phyloP scores from a whole-genome alignment of 331 rosid species.

The Saraca asoca region DNA sequence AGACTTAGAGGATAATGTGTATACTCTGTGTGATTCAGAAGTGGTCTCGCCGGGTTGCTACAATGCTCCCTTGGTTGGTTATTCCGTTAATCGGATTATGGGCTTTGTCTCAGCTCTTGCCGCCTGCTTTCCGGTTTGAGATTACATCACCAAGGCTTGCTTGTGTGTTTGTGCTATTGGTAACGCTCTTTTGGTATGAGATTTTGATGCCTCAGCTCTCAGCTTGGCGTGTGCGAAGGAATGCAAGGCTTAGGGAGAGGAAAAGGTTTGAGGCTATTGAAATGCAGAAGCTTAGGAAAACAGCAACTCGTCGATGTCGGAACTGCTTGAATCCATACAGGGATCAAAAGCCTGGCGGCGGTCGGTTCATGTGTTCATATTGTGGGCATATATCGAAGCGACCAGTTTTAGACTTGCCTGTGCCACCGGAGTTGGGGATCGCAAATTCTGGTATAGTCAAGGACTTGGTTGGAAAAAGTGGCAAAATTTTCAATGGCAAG shows the following conservation, averaged over 20 bases:
- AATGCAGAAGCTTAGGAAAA: conserved; percentile 71
- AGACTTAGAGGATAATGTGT: conserved; percentile 88
- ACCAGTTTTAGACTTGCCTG: conserved; percentile 91
- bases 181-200: conserved; percentile 99
- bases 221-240: conserved; percentile 83
- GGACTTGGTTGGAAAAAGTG: conserved; percentile 85
- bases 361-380: conserved; percentile 93
- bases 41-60: conserved; percentile 99
- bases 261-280: conserved; percentile 72
- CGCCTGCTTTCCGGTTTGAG: conserved; percentile 94
- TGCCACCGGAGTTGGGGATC: conserved; percentile 51
- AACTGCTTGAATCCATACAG: conserved; percentile 89
- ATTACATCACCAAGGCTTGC: conserved; percentile 94
- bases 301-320: conserved; percentile 87
- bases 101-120: conserved; percentile 97
- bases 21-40: conserved; percentile 99
- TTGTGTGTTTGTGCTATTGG: conserved; percentile 87
- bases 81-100: conserved; percentile 91
- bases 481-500: conserved; percentile 82
- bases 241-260: conserved; percentile 75
- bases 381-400: conserved; percentile 95
- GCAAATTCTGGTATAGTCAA: conserved; percentile 70
- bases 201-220: conserved; percentile 98
- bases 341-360: conserved; percentile 99
- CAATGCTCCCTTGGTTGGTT: conserved; percentile 99